Evolutionary conservation across 2,329 filamentous ascomycete species (phyloP).

Genomic region (Akanthomyces muscarius): DNA sequence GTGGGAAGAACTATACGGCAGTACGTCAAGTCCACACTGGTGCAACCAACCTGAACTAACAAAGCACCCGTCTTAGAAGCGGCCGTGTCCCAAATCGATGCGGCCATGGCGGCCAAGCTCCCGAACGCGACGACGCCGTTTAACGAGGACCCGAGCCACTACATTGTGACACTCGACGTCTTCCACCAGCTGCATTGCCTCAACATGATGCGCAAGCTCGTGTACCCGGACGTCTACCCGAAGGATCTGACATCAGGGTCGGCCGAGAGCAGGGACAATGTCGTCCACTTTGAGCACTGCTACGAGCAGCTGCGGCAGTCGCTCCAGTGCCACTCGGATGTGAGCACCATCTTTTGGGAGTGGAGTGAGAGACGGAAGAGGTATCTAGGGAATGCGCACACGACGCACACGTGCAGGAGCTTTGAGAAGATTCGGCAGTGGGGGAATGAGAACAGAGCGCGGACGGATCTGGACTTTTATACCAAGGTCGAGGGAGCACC

Average conservation of each 20-base stretch:
- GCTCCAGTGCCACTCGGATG: slow-evolving; percentile 50
- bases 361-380: slow-evolving; percentile 40
- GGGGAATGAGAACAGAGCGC: slow-evolving; percentile 34
- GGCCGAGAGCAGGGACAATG: slow-evolving; percentile 36
- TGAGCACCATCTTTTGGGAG: slow-evolving; percentile 52
- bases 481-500: background rate
- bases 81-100: too few species aligned
- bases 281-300: slow-evolving; percentile 42
- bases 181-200: slow-evolving; percentile 50
- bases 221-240: slow-evolving; percentile 46
- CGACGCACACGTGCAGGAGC: slow-evolving; percentile 49
- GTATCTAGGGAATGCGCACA: slow-evolving; percentile 50
- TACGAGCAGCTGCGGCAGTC: slow-evolving; percentile 50
- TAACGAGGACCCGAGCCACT: slow-evolving; percentile 50
- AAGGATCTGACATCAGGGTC: slow-evolving; percentile 39
- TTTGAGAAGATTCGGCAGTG: slow-evolving; percentile 48
- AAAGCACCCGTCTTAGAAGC: too few species aligned
- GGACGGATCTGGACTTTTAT: slow-evolving; percentile 5
- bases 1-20: slow-evolving; percentile 48
- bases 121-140: slow-evolving; percentile 49
- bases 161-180: slow-evolving; percentile 53
- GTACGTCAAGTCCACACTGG: slow-evolving; percentile 5
- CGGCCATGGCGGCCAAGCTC: slow-evolving; percentile 32
- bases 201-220: slow-evolving; percentile 43
- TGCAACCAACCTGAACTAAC: background rate